Evolutionary conservation across 805 yeast species (phyloP).

Genomic region (Candida ortonii): DNA sequence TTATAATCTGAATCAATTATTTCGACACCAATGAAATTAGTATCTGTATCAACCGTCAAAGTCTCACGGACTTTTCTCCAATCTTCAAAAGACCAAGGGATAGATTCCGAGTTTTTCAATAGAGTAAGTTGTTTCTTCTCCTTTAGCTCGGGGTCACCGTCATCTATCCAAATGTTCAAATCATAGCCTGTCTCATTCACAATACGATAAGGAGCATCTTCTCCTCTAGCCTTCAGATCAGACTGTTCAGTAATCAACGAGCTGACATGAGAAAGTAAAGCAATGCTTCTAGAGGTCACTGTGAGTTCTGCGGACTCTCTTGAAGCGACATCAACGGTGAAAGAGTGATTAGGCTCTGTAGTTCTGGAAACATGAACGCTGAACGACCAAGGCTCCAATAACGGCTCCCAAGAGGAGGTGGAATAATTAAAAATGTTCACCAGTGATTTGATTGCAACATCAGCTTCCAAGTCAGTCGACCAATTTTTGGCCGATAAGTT

Average conservation of each 20-base stretch:
- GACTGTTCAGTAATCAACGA: constrained; percentile 52
- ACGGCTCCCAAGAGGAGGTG: constrained; percentile 92
- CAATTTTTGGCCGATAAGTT: constrained; percentile 69
- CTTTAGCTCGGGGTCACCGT: constrained; percentile 23
- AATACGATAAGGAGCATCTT: constrained; percentile 77
- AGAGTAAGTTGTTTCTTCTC: constrained; percentile 32
- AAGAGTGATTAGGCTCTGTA: constrained; percentile 42
- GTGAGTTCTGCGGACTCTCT: constrained; percentile 75
- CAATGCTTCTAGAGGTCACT: constrained; percentile 77
- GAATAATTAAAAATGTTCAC: constrained; percentile 84
- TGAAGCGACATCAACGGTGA: constrained; percentile 69
- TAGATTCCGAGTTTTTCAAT: constrained; percentile 46
- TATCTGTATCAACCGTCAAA: constrained; percentile 59
- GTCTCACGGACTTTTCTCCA: constrained; percentile 86
- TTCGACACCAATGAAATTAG: constrained; percentile 62
- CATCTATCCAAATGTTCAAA: constrained; percentile 80
- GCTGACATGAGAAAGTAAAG: constrained; percentile 67
- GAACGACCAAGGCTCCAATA: constrained; percentile 84
- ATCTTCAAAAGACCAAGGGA: constrained; percentile 92
- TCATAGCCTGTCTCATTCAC: constrained; percentile 82
- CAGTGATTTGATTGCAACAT: constrained; percentile 58
- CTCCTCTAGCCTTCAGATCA: constrained; percentile 64
- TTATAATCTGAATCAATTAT: constrained; percentile 56
- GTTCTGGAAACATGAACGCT: constrained; percentile 63
- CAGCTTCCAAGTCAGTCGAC: constrained; percentile 79